Evolutionary conservation across 192 early-diverging fungal genomes (phyloP), one percentile per base, ranked within the genome.

Genomic region (Coemansia sp.): DNA sequence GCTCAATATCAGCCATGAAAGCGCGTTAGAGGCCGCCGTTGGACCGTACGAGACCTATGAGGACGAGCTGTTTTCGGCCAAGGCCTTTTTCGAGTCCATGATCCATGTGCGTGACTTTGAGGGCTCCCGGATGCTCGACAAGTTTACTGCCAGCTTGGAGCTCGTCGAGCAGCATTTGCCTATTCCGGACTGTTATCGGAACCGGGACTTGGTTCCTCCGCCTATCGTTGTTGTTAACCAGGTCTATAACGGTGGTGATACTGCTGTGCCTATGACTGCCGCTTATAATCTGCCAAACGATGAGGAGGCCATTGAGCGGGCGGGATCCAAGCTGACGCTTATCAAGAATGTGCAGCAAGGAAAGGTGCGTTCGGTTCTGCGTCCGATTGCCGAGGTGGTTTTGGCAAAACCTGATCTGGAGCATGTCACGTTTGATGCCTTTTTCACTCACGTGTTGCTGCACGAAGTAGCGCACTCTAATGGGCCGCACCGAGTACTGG

Each of bases 231-330:
- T 91, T 32, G 89, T 91, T 57, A 89, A 92, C 72, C 89, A 92
- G 70, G 75, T 92, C 4, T 90, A 89, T 68, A 73, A 84, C 64
- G 88, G 88, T 22, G 89, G 91, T 51, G 91, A 91, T 65, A 88
- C 87, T 22, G 85, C 87, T 12, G 90, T 89, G 39, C 89, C 91
- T 25, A 89, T 90, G 86, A 89, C 88, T 0, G 89, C 91, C 1
- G 91, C 91, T 17, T 92, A 89, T 66, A 92, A 92, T 53, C 68
- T 92, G 60, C 91, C 91, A 14, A 92, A 92, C 64, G 90, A 92
- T 58, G 89, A 92, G 79, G 86, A 84, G 7, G 88, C 89, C 24
- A 89, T 92, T 71, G 86, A 86, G 62, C 68, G 79, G 9, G 89
- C 71, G 0, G 91, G 91, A 1, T 89, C 87, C 42, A 90, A 90